A percentile compares a stretch with the other conserved stretches of the same genome.
These are phyloP conservation scores for Paxillus rubicundulus DNA, from an alignment of 768 basidiomycete species.

Conservation along the genomic window DNA sequence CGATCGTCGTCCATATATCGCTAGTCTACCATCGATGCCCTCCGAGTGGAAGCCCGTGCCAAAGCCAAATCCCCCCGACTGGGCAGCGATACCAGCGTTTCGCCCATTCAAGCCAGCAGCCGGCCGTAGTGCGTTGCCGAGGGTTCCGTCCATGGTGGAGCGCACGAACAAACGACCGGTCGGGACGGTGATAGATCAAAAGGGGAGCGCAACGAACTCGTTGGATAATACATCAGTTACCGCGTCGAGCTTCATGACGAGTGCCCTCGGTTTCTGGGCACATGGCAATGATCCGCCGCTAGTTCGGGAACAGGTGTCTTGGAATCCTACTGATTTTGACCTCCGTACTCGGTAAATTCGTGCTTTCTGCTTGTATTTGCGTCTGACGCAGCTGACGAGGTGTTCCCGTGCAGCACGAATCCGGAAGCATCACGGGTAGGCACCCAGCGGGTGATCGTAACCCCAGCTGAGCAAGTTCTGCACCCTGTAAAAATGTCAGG, in stretches of 20 bases:
- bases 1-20: neutral
- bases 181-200: slow-evolving; percentile 8
- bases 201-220: slow-evolving; percentile 18
- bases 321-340: slow-evolving; percentile 15
- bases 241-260: slow-evolving; percentile 6
- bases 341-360: slow-evolving; percentile 12
- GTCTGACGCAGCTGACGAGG: neutral
- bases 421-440: neutral
- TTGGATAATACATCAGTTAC: slow-evolving; percentile 6
- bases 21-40: neutral
- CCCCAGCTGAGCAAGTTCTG: neutral
- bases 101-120: slow-evolving; percentile 12
- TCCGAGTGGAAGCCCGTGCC: neutral
- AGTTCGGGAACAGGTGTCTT: slow-evolving; percentile 14
- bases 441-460: neutral
- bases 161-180: slow-evolving; percentile 1
- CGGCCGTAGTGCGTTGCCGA: slow-evolving; percentile 2
- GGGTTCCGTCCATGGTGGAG: slow-evolving; percentile 4
- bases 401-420: slow-evolving; percentile 2
- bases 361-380: neutral
- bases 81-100: slow-evolving; percentile 16
- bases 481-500: slow-evolving; percentile 1
- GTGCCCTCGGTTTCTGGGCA: slow-evolving; percentile 2
- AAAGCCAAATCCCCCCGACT: slow-evolving; percentile 7
- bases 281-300: slow-evolving; percentile 7